Evolutionary conservation across 2,329 filamentous ascomycete genomes (phyloP), one percentile per base, ranked within the genome.

Genomic region (Cladobotryum protrusum): DNA sequence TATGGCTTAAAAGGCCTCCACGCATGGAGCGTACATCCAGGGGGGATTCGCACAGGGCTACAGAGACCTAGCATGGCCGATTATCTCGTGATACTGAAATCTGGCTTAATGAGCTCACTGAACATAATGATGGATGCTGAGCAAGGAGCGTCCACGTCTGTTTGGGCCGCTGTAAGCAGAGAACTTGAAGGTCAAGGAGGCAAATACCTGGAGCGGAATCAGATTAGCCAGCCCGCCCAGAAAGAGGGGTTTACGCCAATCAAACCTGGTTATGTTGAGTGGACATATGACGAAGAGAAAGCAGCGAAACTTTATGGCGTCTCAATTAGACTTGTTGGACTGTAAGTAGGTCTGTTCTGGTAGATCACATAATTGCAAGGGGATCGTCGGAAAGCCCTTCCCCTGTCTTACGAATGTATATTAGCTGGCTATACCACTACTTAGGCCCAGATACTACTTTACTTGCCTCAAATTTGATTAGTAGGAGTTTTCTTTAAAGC

Each of bases 91-190:
- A 29, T 53, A n/a, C 18, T 49, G 13, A 36, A 52, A 17, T 41
- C 32, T 2, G 47, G 43, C 1, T 39, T 51, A 17, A 45, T 47
- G 14, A 36, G 47, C 13, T 44, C 51, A 1, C 18, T 47, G 5
- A 46, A 46, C 11, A 45, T 39, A 3, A 51, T 52, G 49, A 54
- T 54, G 46, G 53, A 42, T 24, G 40, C 44, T 17, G 49, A 63
- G 24, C 75, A 78, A 55, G 75, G 75, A 1, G 75, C 74, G 18
- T 70, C 74, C 1, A 76, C 74, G 6, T 66, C 66, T 5, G 64
- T 75, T 1, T 73, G 64, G 61, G 73, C 70, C 0, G 72, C 71
- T 0, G 53, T 72, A 4, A 63, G 58, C 5, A 65, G 61, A 45
- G 68, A 67, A 7, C 69, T 66, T 59, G 70, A 75, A 57, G 68